Evolutionary conservation across 371 early-diverging fungal genomes (phyloP), one percentile per base, ranked within the genome.

Genomic region (Syncephalastrum sp.): DNA sequence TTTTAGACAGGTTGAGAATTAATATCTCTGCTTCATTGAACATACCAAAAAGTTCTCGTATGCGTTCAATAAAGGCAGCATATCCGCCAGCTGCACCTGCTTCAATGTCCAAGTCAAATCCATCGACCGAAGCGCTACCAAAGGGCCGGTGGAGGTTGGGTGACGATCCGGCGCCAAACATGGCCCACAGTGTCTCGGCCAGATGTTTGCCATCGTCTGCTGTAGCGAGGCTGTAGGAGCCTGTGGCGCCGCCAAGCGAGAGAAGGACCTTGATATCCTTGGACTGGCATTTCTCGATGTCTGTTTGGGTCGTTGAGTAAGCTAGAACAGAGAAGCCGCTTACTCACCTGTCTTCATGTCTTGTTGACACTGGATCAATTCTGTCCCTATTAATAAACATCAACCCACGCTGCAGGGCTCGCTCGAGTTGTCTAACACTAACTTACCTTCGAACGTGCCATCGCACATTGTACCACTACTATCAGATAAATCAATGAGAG

Each of bases 161-260:
- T 2, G 38, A 33, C 3, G 60, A 55, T 4, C 86, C 83, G 14
- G 68, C 78, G 45, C 85, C 71, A 63, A 88, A 86, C 49, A 82
- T 60, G 57, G 86, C 62, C 86, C 87, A 90, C 1, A 86, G 54
- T 0, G 75, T 77, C 4, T 82, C 59, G 1, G 89, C 86, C 68
- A 88, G 83, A 5, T 54, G 61, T 5, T 48, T 38, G n/a, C 60
- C 88, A n/a, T 82, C 74, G 2, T 67, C 54, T 45, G 82, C 81
- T 24, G 68, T 68, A 0, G 60, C 51, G 33, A 91, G 74, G 1
- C 83, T 78, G 43, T 87, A 87, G 7, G 78, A 53, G 13, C 87
- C 87, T 10, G 85, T 54, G 13, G 87, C 88, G 33, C 89, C 91
- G 43, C 91, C 89, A 57, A 91, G 72, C 42, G 86, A 85, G 8